Conservation (phyloP, 345 rosid genomes). For the Hypericum androsaemum region DNA sequence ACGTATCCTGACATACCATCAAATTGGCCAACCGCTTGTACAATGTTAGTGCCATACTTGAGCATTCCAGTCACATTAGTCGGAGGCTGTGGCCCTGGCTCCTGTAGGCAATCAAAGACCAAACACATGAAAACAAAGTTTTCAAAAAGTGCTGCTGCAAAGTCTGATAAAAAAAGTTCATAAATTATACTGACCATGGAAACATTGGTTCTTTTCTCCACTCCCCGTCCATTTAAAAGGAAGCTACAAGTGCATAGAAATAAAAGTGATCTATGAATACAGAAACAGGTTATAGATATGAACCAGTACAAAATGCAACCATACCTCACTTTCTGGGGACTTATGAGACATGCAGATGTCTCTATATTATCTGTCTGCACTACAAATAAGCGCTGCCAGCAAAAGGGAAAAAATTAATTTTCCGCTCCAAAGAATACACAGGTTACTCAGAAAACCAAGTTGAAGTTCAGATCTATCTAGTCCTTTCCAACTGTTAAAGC, state of each 20-base stretch:
- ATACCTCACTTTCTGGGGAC: slow-evolving; percentile 12
- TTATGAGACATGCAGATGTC: slow-evolving; percentile 10
- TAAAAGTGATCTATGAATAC: background rate
- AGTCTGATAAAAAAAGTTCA: background rate
- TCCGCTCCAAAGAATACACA: background rate
- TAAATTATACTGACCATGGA: slow-evolving; percentile 8
- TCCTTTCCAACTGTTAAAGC: too few species aligned
- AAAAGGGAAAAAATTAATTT: background rate
- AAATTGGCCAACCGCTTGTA: slow-evolving; percentile 15
- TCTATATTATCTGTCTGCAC: slow-evolving; percentile 5
- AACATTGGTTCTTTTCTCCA: slow-evolving; percentile 3
- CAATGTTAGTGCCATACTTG: slow-evolving; percentile 6
- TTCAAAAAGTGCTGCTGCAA: background rate
- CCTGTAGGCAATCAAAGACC: slow-evolving; percentile 2
- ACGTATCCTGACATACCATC: slow-evolving; percentile 6
- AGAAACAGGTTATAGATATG: background rate
- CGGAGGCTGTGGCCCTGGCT: slow-evolving; percentile 10
- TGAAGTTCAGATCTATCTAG: background rate
- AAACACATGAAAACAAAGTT: background rate
- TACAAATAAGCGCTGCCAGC: slow-evolving; percentile 7
- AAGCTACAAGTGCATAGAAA: slow-evolving; percentile 6
- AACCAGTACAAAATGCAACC: background rate
- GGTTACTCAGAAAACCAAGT: background rate
- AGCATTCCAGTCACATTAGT: slow-evolving; percentile 12
- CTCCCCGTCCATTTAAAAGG: slow-evolving; percentile 15